A percentile compares a stretch with the other conserved stretches of the same genome.
These are phyloP conservation scores for Tripterygium wilfordii DNA, from an alignment of 177 flowering plant genomes.

Conservation along the genomic window DNA sequence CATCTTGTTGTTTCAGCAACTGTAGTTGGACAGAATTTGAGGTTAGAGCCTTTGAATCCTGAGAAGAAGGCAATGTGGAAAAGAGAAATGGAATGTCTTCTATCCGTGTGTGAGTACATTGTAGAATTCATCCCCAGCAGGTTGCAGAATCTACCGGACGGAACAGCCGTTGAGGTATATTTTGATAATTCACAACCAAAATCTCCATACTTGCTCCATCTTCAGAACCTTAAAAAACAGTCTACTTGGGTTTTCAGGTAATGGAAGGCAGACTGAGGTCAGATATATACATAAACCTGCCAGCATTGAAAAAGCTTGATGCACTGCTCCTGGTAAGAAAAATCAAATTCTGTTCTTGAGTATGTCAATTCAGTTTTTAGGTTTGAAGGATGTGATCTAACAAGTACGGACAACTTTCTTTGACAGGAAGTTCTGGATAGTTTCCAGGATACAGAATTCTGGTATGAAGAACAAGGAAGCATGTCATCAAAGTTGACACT, in stretches of 20 bases:
- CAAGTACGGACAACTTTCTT: too few relatives aligned
- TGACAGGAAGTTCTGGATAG: slow-evolving; percentile 80
- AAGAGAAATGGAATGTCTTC: slow-evolving; percentile 73
- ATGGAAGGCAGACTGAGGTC: slow-evolving; percentile 72
- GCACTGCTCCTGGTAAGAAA: slow-evolving; percentile 77
- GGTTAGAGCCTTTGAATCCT: slow-evolving; percentile 52
- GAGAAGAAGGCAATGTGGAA: slow-evolving; percentile 73
- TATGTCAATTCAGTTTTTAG: background rate
- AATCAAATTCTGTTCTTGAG: background rate
- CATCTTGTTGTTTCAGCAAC: slow-evolving; percentile 46
- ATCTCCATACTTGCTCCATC: too few relatives aligned
- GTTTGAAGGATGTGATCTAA: background rate
- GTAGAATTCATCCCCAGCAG: slow-evolving; percentile 50
- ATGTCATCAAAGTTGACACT: slow-evolving; percentile 36
- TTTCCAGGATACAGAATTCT: slow-evolving; percentile 68
- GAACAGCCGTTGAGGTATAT: slow-evolving; percentile 55
- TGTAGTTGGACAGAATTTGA: slow-evolving; percentile 60
- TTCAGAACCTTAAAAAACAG: too few relatives aligned
- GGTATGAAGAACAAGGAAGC: slow-evolving; percentile 77
- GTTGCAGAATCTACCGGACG: slow-evolving; percentile 33
- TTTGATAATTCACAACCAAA: background rate
- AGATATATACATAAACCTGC: slow-evolving; percentile 82
- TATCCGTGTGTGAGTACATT: slow-evolving; percentile 82
- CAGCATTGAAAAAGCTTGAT: slow-evolving; percentile 83
- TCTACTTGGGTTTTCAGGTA: slow-evolving; percentile 35